Evolutionary conservation across 192 early-diverging fungal genomes (phyloP), one percentile per base, ranked within the genome.

Genomic region (Chytriomyces confervae): DNA sequence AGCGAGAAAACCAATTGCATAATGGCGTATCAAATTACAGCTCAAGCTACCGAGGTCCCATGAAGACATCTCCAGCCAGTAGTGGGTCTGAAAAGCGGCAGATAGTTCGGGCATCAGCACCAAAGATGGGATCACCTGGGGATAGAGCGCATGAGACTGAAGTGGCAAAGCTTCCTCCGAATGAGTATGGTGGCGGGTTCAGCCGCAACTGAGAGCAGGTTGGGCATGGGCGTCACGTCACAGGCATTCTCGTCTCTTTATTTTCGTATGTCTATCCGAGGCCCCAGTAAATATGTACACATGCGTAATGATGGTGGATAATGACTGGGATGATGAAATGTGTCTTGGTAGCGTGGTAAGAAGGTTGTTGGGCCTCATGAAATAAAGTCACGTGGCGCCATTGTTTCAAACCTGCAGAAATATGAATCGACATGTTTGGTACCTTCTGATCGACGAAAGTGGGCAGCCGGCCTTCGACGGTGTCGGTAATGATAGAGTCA

Each of bases 351-450:
- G 53, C 0, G 13, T n/a, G n/a, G n/a, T n/a, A n/a, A n/a, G n/a
- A n/a, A n/a, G n/a, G n/a, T n/a, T n/a, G n/a, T n/a, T n/a, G n/a
- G n/a, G n/a, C n/a, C n/a, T n/a, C n/a, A n/a, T n/a, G n/a, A n/a
- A n/a, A n/a, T n/a, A n/a, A n/a, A n/a, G n/a, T n/a, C n/a, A n/a
- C n/a, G n/a, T n/a, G n/a, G n/a, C n/a, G n/a, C n/a, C n/a, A n/a
- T n/a, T n/a, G n/a, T n/a, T n/a, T n/a, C n/a, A 65, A 10, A 23
- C 24, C 24, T 24, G 9, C 24, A 27, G 24, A 27, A 27, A 10
- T 65, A 29, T 23, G 63, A 24, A 65, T 65, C 63, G 29, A 65
- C 10, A 65, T 29, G 29, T 65, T 65, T 65, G 63, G 63, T 65
- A 65, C 24, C 24, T 65, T 9, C 63, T 65, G 63, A 24, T 65